These are phyloP conservation scores for Verbascum thapsus DNA, from an alignment of 257 asterid genomes.

Conservation along the genomic window DNA sequence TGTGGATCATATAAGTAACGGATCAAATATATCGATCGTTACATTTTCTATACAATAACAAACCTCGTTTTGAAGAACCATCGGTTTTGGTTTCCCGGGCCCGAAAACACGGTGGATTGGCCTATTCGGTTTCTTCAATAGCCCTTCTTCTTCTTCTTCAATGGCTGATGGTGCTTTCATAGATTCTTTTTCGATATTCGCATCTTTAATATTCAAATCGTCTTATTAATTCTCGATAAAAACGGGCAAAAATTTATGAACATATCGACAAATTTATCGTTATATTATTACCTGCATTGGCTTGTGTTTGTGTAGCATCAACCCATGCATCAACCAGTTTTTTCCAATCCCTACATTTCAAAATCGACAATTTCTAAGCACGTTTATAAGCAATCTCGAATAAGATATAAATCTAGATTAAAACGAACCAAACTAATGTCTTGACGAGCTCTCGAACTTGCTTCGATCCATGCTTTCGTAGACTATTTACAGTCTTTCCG, in stretches of 20 bases:
- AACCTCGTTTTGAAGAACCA: too few relatives aligned
- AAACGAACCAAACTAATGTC: slow-evolving; percentile 48
- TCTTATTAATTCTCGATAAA: slow-evolving; percentile 12
- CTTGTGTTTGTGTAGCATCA: slow-evolving; percentile 49
- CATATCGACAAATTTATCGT: background rate
- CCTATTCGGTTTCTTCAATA: slow-evolving; percentile 49
- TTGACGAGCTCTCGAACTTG: slow-evolving; percentile 48
- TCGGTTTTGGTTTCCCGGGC: slow-evolving; percentile 55
- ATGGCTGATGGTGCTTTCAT: slow-evolving; percentile 44
- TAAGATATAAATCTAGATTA: slow-evolving; percentile 7
- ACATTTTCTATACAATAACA: too few relatives aligned
- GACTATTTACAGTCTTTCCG: slow-evolving; percentile 54
- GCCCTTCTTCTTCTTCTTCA: slow-evolving; percentile 78
- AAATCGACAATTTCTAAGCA: too few relatives aligned
- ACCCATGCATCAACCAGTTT: slow-evolving; percentile 75
- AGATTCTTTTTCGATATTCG: slow-evolving; percentile 66
- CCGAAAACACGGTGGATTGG: slow-evolving; percentile 45
- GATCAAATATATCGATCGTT: too few relatives aligned
- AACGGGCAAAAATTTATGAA: slow-evolving; percentile 4
- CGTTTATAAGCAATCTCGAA: slow-evolving; percentile 12
- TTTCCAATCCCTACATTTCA: slow-evolving; percentile 77
- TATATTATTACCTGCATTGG: slow-evolving; percentile 49
- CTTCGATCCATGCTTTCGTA: slow-evolving; percentile 56
- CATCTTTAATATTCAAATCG: slow-evolving; percentile 27
- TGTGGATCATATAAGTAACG: background rate